Evolutionary conservation across 2,329 filamentous ascomycete species (phyloP), one percentile per base, ranked within the genome.

Genomic region (Epichloe sibirici): DNA sequence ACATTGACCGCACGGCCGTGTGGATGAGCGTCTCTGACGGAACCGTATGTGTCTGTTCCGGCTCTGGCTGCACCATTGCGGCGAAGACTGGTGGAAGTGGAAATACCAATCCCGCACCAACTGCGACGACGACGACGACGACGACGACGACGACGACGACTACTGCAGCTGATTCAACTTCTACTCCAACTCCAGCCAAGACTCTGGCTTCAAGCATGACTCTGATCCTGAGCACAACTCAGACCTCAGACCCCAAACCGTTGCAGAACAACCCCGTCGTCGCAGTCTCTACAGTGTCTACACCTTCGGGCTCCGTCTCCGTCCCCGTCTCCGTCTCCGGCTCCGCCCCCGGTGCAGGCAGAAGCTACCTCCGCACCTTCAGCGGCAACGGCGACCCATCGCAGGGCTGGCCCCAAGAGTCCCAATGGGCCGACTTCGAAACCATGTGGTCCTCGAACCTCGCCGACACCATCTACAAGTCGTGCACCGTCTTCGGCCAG

Each of bases 371-470:
- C 13, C 0, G 35, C 9, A 25, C 45, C 17, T 53, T 49, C n/a
- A 34, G 13, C 39, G 51, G 51, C 34, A 46, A 21, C 37, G 51
- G 51, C 25, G 38, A 25, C 17, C 15, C 42, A 23, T 40, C 51
- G 2, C 35, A 45, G 13, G 65, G 65, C 45, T 68, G 66, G 66
- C 66, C 66, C 7, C 46, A 54, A 7, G 49, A 56, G 31, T 51
- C 55, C 49, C 45, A 57, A 34, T 68, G 66, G 66, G 57, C 63
- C 9, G 60, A 58, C 28, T 65, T 63, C 52, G 55, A 59, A 38
- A 56, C 60, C 45, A 63, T 65, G 62, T 63, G 52, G 52, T 37
- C 47, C 44, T 5, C 43, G 56, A 44, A 62, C 62, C 57, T 57
- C 53, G 45, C 46, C 44, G 3, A 40, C 46, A 35, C 31, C 39